These are phyloP conservation scores for Epichloe sp. DNA, from an alignment of 2,329 filamentous ascomycete genomes.

Conservation along the genomic window DNA sequence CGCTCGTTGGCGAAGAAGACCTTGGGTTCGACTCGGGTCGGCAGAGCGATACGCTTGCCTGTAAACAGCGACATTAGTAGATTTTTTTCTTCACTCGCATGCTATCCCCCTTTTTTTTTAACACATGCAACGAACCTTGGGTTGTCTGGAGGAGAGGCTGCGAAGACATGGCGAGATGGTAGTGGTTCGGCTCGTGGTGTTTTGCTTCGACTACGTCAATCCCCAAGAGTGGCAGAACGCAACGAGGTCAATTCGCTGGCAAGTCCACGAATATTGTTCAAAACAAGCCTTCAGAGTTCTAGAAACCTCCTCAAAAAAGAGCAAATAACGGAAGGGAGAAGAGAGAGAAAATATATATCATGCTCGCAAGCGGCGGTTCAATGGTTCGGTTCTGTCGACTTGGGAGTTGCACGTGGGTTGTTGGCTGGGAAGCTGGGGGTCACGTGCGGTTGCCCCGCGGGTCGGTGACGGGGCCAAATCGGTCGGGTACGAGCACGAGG, in stretches of 20 bases:
- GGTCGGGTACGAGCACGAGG: too few relatives aligned
- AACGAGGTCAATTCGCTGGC: neutral
- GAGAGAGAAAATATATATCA: neutral
- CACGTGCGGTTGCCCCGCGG: constrained; percentile 16
- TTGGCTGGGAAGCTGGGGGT: constrained; percentile 16
- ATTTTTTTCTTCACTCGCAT: neutral
- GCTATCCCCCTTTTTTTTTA: neutral
- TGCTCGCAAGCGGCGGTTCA: neutral
- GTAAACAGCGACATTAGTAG: constrained; percentile 9
- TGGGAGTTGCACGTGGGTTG: constrained; percentile 17
- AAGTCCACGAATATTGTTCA: neutral
- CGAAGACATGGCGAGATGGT: constrained; percentile 62
- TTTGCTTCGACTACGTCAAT: too few relatives aligned
- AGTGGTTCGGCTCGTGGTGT: neutral
- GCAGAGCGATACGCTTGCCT: constrained; percentile 98
- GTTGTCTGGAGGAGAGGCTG: constrained; percentile 92
- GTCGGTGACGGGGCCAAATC: neutral
- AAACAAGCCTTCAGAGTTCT: too few relatives aligned
- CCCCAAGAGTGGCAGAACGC: neutral
- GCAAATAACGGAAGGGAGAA: neutral
- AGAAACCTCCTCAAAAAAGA: too few relatives aligned
- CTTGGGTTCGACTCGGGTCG: constrained; percentile 95
- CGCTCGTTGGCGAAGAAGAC: constrained; percentile 99
- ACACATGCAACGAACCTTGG: constrained; percentile 49
- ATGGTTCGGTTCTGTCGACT: neutral